Evolutionary conservation across 768 basidiomycete species (phyloP).

Genomic region (Gloeopeniophorella convolvens): DNA sequence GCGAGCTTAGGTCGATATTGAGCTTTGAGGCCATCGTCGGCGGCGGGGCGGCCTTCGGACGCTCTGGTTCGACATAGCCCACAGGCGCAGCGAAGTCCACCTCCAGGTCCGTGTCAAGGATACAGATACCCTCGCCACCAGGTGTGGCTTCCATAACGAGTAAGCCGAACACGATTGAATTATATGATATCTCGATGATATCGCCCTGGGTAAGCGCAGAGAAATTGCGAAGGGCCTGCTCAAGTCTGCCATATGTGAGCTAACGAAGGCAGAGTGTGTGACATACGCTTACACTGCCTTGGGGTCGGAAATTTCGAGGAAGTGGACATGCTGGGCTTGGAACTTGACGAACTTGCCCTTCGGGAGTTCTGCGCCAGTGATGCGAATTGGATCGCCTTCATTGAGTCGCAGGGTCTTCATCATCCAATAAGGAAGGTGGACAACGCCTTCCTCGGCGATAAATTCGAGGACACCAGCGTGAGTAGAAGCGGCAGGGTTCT

Average conservation of each 20-base stretch:
- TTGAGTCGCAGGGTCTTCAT: conserved; percentile 92
- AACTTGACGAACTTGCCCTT: conserved; percentile 97
- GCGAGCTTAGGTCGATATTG: conserved; percentile 85
- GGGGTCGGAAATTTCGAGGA: conserved; percentile 94
- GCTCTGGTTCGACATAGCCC: conserved; percentile 91
- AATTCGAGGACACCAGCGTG: conserved; percentile 98
- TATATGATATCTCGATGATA: conserved; percentile 97
- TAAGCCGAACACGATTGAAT: conserved; percentile 89
- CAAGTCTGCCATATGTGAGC: conserved; percentile 50
- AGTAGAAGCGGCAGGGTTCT: conserved; percentile 76
- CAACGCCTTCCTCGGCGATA: conserved; percentile 93
- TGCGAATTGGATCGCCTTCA: conserved; percentile 93
- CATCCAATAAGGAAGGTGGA: conserved; percentile 98
- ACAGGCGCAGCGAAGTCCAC: conserved; percentile 95
- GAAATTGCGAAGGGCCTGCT: conserved; percentile 92
- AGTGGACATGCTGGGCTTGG: conserved; percentile 92
- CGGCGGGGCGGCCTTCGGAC: conserved; percentile 72
- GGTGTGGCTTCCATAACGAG: conserved; percentile 92
- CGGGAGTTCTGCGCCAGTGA: conserved; percentile 79
- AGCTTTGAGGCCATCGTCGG: conserved; percentile 95
- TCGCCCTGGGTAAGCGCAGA: conserved; percentile 89
- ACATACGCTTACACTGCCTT: conserved; percentile 81
- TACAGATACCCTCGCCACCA: conserved; percentile 79
- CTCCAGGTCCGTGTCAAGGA: conserved; percentile 95
- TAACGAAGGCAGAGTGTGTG: not conserved